These are phyloP conservation scores for Porodaedalea pini DNA, from an alignment of 1,284 basidiomycete genomes.

Conservation along the genomic window DNA sequence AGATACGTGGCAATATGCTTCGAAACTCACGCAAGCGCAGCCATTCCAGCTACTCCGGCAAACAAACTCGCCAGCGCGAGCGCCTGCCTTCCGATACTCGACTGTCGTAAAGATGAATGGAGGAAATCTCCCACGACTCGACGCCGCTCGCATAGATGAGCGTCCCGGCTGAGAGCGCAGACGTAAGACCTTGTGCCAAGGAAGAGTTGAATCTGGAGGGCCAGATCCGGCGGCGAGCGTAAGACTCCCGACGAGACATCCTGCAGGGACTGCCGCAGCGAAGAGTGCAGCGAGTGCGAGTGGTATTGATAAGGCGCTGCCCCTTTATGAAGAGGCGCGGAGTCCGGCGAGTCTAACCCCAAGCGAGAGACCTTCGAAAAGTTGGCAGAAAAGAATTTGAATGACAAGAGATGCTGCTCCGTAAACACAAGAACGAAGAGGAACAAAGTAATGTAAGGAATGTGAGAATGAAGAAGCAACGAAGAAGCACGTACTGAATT, in stretches of 20 bases:
- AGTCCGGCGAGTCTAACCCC: conserved; percentile 72
- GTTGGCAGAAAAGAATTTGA: conserved; percentile 74
- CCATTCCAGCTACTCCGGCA: conserved; percentile 28
- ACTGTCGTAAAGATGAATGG: conserved; percentile 37
- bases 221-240: conserved; percentile 38
- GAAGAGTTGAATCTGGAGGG: conserved; percentile 8
- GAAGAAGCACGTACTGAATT: conserved; percentile 56
- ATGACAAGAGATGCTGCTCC: conserved; percentile 60
- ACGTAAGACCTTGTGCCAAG: conserved; percentile 64
- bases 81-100: conserved; percentile 35
- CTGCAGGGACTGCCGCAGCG: conserved; percentile 65
- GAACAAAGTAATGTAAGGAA: conserved; percentile 11
- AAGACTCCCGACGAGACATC: conserved; percentile 56
- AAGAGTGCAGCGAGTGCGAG: conserved; percentile 47
- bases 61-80: conserved; percentile 26
- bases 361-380: conserved; percentile 76
- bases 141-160: conserved; percentile 74
- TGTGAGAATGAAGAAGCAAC: conserved; percentile 3
- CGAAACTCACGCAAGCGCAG: conserved; percentile 25
- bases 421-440: not conserved
- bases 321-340: conserved; percentile 35
- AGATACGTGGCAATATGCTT: not conserved
- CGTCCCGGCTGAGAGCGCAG: conserved; percentile 74
- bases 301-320: conserved; percentile 15
- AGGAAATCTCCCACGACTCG: conserved; percentile 77